These are phyloP conservation scores for Vanrija sp. DNA, from an alignment of 1,284 basidiomycete genomes.

Conservation along the genomic window DNA sequence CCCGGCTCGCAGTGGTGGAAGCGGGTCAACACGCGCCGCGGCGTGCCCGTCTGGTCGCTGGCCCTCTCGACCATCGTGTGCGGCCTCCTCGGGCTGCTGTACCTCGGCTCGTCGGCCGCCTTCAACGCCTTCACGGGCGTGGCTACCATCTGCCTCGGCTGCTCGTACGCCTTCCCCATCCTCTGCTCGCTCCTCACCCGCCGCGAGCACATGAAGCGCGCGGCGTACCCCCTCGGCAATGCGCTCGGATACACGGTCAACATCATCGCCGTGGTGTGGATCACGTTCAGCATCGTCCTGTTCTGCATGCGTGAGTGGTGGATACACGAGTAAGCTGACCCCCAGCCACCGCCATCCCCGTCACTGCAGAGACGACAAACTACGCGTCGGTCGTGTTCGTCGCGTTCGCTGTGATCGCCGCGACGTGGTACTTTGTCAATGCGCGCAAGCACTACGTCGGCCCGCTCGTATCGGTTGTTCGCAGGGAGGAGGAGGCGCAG, in stretches of 20 bases:
- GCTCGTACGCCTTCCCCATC: slow-evolving; percentile 48
- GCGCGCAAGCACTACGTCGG: slow-evolving; percentile 41
- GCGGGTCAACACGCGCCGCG: slow-evolving; percentile 37
- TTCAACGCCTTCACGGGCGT: slow-evolving; percentile 42
- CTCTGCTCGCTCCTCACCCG: slow-evolving; percentile 45
- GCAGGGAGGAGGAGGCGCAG: slow-evolving; percentile 32
- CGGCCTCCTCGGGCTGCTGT: slow-evolving; percentile 43
- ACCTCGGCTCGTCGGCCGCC: slow-evolving; percentile 38
- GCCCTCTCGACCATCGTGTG: slow-evolving; percentile 45
- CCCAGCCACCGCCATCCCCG: slow-evolving; percentile 33
- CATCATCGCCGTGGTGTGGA: slow-evolving; percentile 19
- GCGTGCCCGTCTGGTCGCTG: slow-evolving; percentile 46
- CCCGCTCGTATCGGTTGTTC: slow-evolving; percentile 44
- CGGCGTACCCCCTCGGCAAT: slow-evolving; percentile 40
- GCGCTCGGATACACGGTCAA: slow-evolving; percentile 47
- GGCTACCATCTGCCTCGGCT: slow-evolving; percentile 41
- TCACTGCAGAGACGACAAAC: slow-evolving; percentile 34
- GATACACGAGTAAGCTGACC: not conserved
- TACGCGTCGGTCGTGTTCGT: slow-evolving; percentile 62
- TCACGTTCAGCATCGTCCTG: slow-evolving; percentile 17
- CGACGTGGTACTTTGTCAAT: slow-evolving; percentile 57
- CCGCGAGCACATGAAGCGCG: slow-evolving; percentile 38
- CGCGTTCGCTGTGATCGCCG: slow-evolving; percentile 57
- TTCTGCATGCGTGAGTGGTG: slow-evolving; percentile 19
- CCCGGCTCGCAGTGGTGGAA: slow-evolving; percentile 40